These are phyloP conservation scores for Scenedesmus sp. DNA, from an alignment of 163 green algal species.

Conservation along the genomic window DNA sequence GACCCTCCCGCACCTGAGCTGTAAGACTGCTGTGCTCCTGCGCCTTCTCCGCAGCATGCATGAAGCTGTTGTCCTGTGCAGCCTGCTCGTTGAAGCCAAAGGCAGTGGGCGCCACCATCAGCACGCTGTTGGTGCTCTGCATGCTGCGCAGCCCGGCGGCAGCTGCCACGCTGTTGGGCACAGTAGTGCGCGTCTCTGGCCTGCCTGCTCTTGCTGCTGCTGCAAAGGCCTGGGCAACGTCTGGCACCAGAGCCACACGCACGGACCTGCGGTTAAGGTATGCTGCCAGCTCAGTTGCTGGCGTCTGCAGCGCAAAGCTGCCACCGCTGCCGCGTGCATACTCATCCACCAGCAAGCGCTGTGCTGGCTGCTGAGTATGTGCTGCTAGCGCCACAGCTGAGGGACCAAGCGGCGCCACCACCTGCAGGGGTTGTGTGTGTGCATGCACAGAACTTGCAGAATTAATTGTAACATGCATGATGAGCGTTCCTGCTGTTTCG, in stretches of 20 bases:
- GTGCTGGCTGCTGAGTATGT: conserved; percentile 49
- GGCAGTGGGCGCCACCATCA: conserved; percentile 96
- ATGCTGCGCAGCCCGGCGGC: conserved; percentile 31
- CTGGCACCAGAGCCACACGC: conserved; percentile 73
- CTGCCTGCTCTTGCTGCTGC: not conserved
- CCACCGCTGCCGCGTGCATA: conserved; percentile 61
- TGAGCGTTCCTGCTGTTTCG: not conserved
- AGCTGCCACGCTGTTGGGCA: conserved; percentile 35
- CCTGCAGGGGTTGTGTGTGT: conserved; percentile 15
- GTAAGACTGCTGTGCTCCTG: conserved; percentile 60
- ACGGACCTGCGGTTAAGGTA: conserved; percentile 51
- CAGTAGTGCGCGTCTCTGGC: too few species aligned
- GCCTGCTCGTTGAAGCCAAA: conserved; percentile 97
- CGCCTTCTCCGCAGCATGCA: conserved; percentile 77
- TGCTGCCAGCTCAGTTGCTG: conserved; percentile 48
- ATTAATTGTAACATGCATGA: not conserved
- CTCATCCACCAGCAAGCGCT: conserved; percentile 82
- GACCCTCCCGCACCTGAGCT: conserved; percentile 8
- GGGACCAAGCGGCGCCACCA: conserved; percentile 65
- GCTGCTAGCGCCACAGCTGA: conserved; percentile 67
- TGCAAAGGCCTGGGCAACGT: conserved; percentile 61
- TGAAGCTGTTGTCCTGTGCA: conserved; percentile 96
- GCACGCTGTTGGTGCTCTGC: conserved; percentile 81
- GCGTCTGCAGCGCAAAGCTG: conserved; percentile 38
- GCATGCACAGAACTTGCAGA: too few species aligned